Evolutionary conservation across 176 grass and related monocot species (phyloP).

Genomic region (Phyllostachys edulis): DNA sequence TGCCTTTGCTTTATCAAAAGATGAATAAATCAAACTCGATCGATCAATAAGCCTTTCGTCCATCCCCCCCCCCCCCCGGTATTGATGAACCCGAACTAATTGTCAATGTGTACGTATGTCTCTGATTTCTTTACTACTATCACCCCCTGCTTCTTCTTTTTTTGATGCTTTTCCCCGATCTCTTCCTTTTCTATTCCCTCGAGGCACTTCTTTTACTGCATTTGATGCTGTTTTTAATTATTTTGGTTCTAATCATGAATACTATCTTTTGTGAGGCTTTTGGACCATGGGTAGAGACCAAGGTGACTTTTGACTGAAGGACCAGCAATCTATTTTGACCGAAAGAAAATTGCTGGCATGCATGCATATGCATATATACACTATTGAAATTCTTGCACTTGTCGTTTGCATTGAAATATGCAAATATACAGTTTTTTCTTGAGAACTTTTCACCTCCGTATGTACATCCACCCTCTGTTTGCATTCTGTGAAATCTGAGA

Average conservation of each 20-base stretch:
- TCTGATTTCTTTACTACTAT: neutral
- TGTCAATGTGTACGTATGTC: neutral
- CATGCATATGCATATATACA: neutral
- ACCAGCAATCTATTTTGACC: neutral
- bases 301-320: conserved; percentile 38
- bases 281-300: conserved; percentile 44
- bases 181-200: neutral
- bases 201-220: conserved; percentile 65
- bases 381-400: neutral
- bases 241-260: conserved; percentile 54
- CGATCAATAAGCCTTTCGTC: conserved; percentile 23
- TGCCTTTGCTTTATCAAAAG: conserved; percentile 46
- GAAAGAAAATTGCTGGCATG: neutral
- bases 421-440: neutral
- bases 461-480: neutral
- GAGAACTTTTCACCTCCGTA: neutral
- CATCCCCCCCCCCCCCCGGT: no score
- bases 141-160: neutral
- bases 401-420: neutral
- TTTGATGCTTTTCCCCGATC: conserved; percentile 31
- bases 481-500: neutral
- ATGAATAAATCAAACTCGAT: conserved; percentile 30
- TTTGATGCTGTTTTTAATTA: conserved; percentile 41
- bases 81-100: neutral
- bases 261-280: conserved; percentile 53